These are phyloP conservation scores for Emmonsia crescens DNA, from an alignment of 2,329 filamentous ascomycete genomes.

Conservation along the genomic window DNA sequence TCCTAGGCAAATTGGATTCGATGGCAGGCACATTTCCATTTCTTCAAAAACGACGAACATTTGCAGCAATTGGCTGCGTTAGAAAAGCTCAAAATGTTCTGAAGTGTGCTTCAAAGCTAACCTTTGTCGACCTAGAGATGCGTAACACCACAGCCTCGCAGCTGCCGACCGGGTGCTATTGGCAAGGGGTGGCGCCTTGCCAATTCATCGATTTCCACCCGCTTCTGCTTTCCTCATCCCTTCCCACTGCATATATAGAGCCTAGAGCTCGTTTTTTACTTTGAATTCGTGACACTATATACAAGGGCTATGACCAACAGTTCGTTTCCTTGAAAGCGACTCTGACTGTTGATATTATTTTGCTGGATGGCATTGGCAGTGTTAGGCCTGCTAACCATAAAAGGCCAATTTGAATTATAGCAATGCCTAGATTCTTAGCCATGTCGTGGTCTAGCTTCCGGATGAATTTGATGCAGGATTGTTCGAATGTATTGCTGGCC, in stretches of 20 bases:
- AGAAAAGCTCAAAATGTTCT: background rate
- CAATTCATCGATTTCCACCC: background rate
- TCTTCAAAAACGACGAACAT: background rate
- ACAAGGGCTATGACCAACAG: constrained; percentile 2
- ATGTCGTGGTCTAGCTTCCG: background rate
- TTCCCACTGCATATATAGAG: background rate
- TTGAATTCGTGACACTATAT: background rate
- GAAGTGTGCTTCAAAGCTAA: background rate
- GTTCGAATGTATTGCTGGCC: background rate
- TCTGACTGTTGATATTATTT: background rate
- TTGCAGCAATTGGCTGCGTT: background rate
- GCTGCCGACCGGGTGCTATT: background rate
- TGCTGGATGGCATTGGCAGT: background rate
- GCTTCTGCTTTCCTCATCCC: background rate
- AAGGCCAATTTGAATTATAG: background rate
- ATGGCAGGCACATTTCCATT: background rate
- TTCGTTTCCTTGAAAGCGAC: background rate
- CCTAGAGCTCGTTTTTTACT: background rate
- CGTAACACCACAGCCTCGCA: constrained; percentile 1
- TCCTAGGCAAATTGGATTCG: background rate
- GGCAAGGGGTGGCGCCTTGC: background rate
- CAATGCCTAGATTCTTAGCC: background rate
- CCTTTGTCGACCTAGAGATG: background rate
- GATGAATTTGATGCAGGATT: background rate
- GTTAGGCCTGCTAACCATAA: background rate